Conservation (phyloP, 1,139 yeast genomes). For the Debaryomyces subglobosus region DNA sequence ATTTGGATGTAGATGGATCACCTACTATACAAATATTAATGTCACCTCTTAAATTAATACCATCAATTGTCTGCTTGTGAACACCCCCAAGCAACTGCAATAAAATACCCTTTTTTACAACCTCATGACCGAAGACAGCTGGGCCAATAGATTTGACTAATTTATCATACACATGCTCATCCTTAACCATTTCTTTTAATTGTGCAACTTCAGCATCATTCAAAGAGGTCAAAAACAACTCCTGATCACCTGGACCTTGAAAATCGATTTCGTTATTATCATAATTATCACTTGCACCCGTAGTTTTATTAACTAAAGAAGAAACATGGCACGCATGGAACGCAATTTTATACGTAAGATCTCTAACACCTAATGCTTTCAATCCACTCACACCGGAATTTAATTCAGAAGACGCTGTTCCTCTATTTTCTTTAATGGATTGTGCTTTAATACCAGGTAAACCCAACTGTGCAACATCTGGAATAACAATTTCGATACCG, state of each 20-base stretch:
- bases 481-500: constrained; percentile 94
- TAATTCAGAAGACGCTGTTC: constrained; percentile 65
- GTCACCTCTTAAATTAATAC: constrained; percentile 95
- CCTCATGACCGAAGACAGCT: constrained; percentile 95
- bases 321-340: constrained; percentile 89
- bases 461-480: constrained; percentile 95
- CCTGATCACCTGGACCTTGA: constrained; percentile 64
- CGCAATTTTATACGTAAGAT: constrained; percentile 88
- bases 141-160: constrained; percentile 93
- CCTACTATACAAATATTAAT: constrained; percentile 97
- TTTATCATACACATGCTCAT: constrained; percentile 82
- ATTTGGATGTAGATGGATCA: constrained; percentile 97
- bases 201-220: constrained; percentile 85
- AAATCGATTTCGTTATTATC: constrained; percentile 29
- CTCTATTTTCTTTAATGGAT: constrained; percentile 67
- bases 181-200: constrained; percentile 88
- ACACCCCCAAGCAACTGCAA: constrained; percentile 94
- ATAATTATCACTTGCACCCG: constrained; percentile 37
- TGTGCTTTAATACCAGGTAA: constrained; percentile 94
- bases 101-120: constrained; percentile 87
- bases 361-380: constrained; percentile 88
- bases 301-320: constrained; percentile 55
- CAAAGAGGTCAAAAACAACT: constrained; percentile 74
- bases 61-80: constrained; percentile 92
- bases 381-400: constrained; percentile 87